Evolutionary conservation across 352 stramenopile species (phyloP), one percentile per base, ranked within the genome.

Genomic region (Globisporangium perplexum): DNA sequence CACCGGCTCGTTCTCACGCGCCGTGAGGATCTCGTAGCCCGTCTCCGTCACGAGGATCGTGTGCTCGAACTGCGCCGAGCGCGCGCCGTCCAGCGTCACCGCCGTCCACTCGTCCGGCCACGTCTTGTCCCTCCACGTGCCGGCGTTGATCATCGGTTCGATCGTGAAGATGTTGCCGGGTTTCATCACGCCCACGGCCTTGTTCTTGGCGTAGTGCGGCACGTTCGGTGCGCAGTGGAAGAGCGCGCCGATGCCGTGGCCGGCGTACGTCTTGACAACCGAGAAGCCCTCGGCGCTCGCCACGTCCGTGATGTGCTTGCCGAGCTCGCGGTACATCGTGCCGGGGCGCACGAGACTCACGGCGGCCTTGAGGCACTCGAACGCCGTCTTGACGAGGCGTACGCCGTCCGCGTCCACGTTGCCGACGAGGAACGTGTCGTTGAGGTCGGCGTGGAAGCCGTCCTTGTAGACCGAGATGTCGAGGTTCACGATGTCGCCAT

Each of bases 71-170:
- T 99, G 97, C 12, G 97, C 96, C 50, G 89, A 98, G 22, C 94
- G 85, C 55, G 88, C 81, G 30, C 97, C 97, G 76, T 99, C 97
- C 10, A 71, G 81, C 6, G 97, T 99, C 15, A 98, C 93, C 14
- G 88, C 90, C 24, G 97, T 99, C 97, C 97, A 99, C 61, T 99
- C 95, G 68, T 99, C 97, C 18, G 90, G 90, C 97, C 96, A 99
- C 6, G 88, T 98, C 64, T 82, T 64, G 62, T 91, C 84, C 88
- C 93, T 66, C 88, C 83, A 89, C 57, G 74, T 73, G 22, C 77
- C 97, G n/a, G 97, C 71, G 74, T 99, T 99, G 65, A 99, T 99
- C 97, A 99, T 99, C 10, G 97, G 97, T 66, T 99, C 97, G 53
- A 99, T 98, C 0, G 97, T 99, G 72, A 99, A 99, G 43, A 99